These are phyloP conservation scores for Boletus edulis DNA, from an alignment of 768 basidiomycete genomes.

Conservation along the genomic window DNA sequence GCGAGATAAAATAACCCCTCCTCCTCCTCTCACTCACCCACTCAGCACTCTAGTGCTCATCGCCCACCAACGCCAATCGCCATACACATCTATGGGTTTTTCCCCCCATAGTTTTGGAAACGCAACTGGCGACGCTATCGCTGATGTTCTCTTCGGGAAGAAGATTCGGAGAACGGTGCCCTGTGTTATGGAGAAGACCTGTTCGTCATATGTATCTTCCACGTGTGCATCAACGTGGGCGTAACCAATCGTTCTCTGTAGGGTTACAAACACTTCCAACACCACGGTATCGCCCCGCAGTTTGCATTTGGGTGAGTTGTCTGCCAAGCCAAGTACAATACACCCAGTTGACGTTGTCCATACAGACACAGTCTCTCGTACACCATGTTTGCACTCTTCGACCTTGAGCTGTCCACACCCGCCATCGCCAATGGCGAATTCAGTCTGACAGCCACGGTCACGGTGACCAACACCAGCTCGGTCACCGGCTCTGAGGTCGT, in stretches of 20 bases:
- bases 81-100: too few species aligned
- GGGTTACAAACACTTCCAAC: constrained; percentile 77
- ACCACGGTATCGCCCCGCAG: constrained; percentile 56
- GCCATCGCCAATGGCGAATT: too few species aligned
- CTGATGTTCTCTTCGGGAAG: too few species aligned
- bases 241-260: constrained; percentile 8
- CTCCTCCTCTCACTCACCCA: too few species aligned
- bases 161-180: constrained; percentile 59
- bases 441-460: too few species aligned
- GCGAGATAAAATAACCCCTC: too few species aligned
- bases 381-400: constrained; percentile 59
- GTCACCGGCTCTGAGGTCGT: too few species aligned
- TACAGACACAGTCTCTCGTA: constrained; percentile 71
- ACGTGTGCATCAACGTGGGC: background rate
- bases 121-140: too few species aligned
- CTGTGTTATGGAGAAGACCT: constrained; percentile 34
- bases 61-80: too few species aligned
- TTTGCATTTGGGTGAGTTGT: constrained; percentile 70
- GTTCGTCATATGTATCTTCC: constrained; percentile 27
- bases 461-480: too few species aligned
- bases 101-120: too few species aligned
- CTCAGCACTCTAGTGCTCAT: too few species aligned
- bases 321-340: background rate
- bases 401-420: constrained; percentile 47
- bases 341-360: background rate